These are phyloP conservation scores for Quercus berberidifolia DNA, from an alignment of 306 rosid genomes.

Conservation along the genomic window DNA sequence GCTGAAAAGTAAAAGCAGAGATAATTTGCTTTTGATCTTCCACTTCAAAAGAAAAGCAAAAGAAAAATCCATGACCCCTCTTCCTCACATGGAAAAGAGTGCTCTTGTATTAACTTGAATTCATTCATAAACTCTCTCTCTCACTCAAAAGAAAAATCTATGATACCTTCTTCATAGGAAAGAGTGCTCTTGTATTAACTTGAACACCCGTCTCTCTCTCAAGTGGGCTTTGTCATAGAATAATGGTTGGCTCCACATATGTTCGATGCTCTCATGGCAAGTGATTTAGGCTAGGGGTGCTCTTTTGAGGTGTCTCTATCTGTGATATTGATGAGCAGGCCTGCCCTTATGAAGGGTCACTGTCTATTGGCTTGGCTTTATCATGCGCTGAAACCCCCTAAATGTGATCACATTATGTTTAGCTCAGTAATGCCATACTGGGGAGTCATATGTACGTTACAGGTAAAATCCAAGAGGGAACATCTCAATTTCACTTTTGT, in stretches of 20 bases:
- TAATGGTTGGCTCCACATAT: neutral
- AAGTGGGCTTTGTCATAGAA: conserved; percentile 3
- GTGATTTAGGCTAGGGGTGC: conserved; percentile 1
- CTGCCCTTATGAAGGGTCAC: conserved; percentile 53
- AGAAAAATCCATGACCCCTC: conserved; percentile 19
- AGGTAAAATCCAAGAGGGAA: conserved; percentile 34
- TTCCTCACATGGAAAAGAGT: conserved; percentile 66
- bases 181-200: conserved; percentile 49
- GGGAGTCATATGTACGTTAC: conserved; percentile 1
- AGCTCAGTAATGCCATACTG: conserved; percentile 2
- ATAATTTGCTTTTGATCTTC: conserved; percentile 58
- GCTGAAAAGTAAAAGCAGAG: conserved; percentile 65
- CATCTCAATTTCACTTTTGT: conserved; percentile 26
- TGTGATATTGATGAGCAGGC: conserved; percentile 37
- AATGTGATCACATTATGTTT: conserved; percentile 36
- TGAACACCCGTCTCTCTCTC: conserved; percentile 14
- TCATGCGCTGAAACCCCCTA: conserved; percentile 7
- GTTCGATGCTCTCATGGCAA: conserved; percentile 19
- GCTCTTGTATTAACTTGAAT: conserved; percentile 54
- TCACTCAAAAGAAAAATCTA: conserved; percentile 33
- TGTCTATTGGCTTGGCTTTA: conserved; percentile 32
- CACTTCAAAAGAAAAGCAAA: conserved; percentile 46
- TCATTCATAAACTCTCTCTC: conserved; percentile 19
- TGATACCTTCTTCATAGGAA: conserved; percentile 45
- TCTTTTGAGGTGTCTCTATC: conserved; percentile 50